phyloP scores from a whole-genome alignment of 306 rosid genomes.

The Delonix regia region DNA sequence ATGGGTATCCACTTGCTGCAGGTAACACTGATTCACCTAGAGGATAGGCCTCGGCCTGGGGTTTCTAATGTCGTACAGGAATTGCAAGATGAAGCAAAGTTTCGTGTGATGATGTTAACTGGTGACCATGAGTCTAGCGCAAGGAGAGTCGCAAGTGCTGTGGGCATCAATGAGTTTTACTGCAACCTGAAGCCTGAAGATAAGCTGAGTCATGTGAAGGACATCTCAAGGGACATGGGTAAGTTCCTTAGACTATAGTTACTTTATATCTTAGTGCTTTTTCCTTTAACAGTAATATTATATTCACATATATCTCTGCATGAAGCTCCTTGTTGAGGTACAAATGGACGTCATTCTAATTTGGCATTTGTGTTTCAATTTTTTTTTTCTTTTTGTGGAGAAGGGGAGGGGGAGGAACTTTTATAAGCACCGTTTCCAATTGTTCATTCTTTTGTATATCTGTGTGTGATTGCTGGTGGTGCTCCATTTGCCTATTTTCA shows the following conservation, averaged over 20 bases:
- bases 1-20: conserved; percentile 43
- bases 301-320: conserved; percentile 22
- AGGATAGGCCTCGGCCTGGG: conserved; percentile 94
- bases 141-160: conserved; percentile 86
- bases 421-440: background rate
- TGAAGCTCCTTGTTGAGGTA: background rate
- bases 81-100: conserved; percentile 68
- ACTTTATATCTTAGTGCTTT: conserved; percentile 2
- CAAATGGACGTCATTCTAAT: conserved; percentile 5
- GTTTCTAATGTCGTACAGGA: conserved; percentile 74
- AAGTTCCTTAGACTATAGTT: conserved; percentile 33
- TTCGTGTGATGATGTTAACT: conserved; percentile 91
- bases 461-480: background rate
- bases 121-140: conserved; percentile 95
- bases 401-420: background rate
- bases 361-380: background rate
- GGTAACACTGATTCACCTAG: conserved; percentile 95
- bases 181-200: conserved; percentile 97
- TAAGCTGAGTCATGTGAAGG: conserved; percentile 88
- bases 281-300: background rate
- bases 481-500: conserved; percentile 2
- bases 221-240: conserved; percentile 85
- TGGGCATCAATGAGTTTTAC: conserved; percentile 80
- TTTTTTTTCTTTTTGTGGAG: background rate
- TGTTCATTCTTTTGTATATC: background rate